These are phyloP conservation scores for Heliamphora pulchella DNA, from an alignment of 179 eudicot genomes.

Conservation along the genomic window DNA sequence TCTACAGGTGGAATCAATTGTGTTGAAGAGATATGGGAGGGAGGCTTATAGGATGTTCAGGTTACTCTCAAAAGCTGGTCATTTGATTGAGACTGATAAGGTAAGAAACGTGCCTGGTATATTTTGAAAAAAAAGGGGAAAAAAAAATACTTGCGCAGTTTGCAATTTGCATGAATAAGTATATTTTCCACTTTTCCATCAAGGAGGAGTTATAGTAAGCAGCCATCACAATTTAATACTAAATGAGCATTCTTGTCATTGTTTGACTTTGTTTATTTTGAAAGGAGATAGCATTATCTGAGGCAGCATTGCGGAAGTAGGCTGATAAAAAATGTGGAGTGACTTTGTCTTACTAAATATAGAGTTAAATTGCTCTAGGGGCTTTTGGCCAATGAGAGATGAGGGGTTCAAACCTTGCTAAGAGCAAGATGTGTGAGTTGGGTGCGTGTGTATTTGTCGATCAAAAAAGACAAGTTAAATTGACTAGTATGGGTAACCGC, in stretches of 20 bases:
- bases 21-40: conserved; percentile 66
- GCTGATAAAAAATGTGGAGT: not conserved
- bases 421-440: no score
- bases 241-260: not conserved
- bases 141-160: not conserved
- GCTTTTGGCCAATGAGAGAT: no score
- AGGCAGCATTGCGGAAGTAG: not conserved
- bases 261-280: not conserved
- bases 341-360: not conserved
- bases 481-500: not conserved
- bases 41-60: conserved; percentile 84
- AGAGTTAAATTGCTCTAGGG: not conserved
- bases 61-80: conserved; percentile 45
- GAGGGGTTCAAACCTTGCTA: no score
- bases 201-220: not conserved
- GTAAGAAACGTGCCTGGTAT: conserved; percentile 29
- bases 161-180: not conserved
- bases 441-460: no score
- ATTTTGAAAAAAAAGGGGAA: no score
- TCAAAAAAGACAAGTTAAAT: no score
- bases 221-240: not conserved
- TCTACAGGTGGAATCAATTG: conserved; percentile 75
- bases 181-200: not conserved
- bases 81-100: conserved; percentile 64
- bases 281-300: not conserved